Evolutionary conservation across 371 early-diverging fungal genomes (phyloP).

Genomic region (Amoeboaphelidium protococcarum): DNA sequence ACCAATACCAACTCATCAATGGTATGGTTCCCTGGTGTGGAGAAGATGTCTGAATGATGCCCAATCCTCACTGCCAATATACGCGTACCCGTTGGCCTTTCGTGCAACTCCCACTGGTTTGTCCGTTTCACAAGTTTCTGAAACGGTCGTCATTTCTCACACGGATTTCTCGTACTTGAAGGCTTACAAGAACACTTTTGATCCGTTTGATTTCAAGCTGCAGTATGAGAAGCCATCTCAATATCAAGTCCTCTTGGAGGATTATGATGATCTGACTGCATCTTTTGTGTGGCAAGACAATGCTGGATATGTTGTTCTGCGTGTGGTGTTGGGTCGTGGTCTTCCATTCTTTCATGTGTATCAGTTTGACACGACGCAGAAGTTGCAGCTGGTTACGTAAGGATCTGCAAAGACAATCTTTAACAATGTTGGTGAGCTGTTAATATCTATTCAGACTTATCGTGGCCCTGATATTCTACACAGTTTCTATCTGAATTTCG

Average conservation of each 20-base stretch:
- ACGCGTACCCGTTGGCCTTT: neutral
- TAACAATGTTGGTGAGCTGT: neutral
- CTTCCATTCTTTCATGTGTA: neutral
- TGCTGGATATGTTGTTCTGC: neutral
- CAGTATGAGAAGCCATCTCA: no score
- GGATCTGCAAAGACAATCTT: neutral
- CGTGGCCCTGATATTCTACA: neutral
- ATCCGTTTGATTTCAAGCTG: neutral
- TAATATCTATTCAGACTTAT: neutral
- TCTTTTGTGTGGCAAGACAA: neutral
- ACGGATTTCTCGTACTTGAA: neutral
- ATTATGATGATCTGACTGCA: neutral
- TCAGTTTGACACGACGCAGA: neutral
- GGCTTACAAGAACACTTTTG: neutral
- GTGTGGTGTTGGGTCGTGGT: neutral
- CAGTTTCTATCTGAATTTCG: neutral
- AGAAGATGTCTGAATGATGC: neutral
- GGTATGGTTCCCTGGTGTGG: neutral
- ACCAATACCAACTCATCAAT: neutral
- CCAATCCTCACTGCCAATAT: neutral
- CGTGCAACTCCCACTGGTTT: neutral
- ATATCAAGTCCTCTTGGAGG: neutral
- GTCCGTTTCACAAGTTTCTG: neutral
- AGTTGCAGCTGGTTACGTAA: neutral
- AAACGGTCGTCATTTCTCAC: neutral